Base-by-base conservation (phyloP, 75 land plant species). In the Azolla pinnata region DNA sequence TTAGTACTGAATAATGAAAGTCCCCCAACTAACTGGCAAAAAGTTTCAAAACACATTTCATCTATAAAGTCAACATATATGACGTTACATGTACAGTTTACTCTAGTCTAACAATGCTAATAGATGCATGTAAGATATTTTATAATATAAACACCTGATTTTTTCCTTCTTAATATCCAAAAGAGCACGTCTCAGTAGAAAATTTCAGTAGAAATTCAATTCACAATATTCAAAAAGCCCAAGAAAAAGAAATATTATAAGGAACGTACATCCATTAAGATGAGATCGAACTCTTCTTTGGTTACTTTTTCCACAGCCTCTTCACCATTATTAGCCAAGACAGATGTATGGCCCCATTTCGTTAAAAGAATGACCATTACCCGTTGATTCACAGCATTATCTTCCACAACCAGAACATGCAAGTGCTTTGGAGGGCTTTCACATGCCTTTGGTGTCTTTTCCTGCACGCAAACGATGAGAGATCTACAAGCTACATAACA, bases 311-410 rank as follows among this genome's bases (percentile, higher is more conserved):
- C 74, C 12, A 71, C 62, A 32, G 74, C 74, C 31, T 72, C 75
- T n/a, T 23, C 12, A 18, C 75, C 75, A 66, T 72, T 60, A 29
- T 56, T 38, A 25, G 69, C 75, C 29, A 72, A 31, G 18, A 66
- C 69, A 38, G 69, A 59, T 8, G 63, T 54, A 16, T 72, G 68
- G 20, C 75, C 75, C 69, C 69, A 60, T 44, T 66, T 72, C 24
- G 52, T 62, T 53, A 72, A 38, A 14, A 65, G 57, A 25, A 56
- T 59, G 30, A 65, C 60, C 21, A 70, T 70, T 31, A 71, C 74
- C 29, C 69, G 61, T 38, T 71, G 74, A 64, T 71, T 72, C 44
- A 72, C 69, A 31, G 66, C 49, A 57, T 72, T 72, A 52, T 72
- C 75, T 28, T 72, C 75, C 8, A 63, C 75, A 33, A 72, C 62